A percentile compares a stretch with the other conserved stretches of the same genome.
These are phyloP conservation scores for Glaciozyma antarctica DNA, from an alignment of 768 basidiomycete species.

Conservation along the genomic window DNA sequence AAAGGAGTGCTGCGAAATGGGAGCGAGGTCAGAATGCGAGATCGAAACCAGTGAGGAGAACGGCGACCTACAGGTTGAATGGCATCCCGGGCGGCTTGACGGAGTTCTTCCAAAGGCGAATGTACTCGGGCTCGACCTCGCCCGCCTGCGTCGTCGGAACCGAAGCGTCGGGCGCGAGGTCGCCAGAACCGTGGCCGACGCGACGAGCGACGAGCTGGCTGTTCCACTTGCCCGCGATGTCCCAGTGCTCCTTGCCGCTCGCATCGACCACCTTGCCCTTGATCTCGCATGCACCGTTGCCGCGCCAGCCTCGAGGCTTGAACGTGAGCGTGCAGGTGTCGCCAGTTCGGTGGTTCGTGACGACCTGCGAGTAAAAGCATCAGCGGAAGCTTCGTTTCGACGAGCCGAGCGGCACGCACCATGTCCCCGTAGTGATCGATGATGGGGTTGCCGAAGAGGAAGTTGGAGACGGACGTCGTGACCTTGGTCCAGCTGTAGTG, in stretches of 20 bases:
- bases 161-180: constrained; percentile 62
- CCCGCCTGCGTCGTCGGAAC: constrained; percentile 45
- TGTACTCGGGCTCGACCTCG: constrained; percentile 55
- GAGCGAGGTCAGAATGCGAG: not conserved
- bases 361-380: constrained; percentile 45
- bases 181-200: constrained; percentile 52
- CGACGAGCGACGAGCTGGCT: constrained; percentile 81
- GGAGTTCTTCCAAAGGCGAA: constrained; percentile 87
- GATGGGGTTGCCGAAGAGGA: constrained; percentile 77
- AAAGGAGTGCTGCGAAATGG: constrained; percentile 55
- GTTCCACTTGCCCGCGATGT: constrained; percentile 92
- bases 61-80: constrained; percentile 58
- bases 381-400: not conserved
- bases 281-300: constrained; percentile 84
- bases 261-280: constrained; percentile 68
- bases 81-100: constrained; percentile 63
- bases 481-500: constrained; percentile 90
- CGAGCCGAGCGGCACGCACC: constrained; percentile 39
- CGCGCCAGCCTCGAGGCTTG: constrained; percentile 92
- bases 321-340: constrained; percentile 83
- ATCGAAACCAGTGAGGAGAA: not conserved
- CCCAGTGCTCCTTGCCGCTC: constrained; percentile 59
- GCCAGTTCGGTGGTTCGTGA: constrained; percentile 76
- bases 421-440: constrained; percentile 95
- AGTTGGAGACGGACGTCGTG: constrained; percentile 58